Evolutionary conservation across 2,329 filamentous ascomycete genomes (phyloP).

Genomic region (Drechslerella coelobrocha): DNA sequence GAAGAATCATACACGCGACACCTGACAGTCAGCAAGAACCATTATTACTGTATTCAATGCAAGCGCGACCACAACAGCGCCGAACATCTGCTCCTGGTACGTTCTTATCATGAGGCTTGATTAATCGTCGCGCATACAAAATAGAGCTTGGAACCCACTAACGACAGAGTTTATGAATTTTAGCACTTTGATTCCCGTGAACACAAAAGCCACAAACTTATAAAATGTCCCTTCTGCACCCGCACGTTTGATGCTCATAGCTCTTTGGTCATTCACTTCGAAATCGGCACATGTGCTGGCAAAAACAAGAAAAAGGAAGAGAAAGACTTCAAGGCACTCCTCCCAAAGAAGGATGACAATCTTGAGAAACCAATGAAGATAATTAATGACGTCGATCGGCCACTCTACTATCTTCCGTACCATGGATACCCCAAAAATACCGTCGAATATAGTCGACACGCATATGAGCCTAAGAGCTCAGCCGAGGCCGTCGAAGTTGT

Average conservation of each 20-base stretch:
- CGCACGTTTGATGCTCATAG: constrained; percentile 47
- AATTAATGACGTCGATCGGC: constrained; percentile 40
- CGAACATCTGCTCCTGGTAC: constrained; percentile 37
- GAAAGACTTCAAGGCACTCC: constrained; percentile 29
- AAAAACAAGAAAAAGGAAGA: constrained; percentile 38
- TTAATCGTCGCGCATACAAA: too few species aligned
- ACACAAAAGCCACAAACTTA: constrained; percentile 45
- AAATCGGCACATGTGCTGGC: constrained; percentile 46
- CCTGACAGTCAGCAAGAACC: constrained; percentile 42
- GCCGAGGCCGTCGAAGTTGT: constrained; percentile 28
- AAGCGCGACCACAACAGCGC: constrained; percentile 48
- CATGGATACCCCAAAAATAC: constrained; percentile 45
- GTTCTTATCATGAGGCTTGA: constrained; percentile 1
- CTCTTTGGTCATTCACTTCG: constrained; percentile 45
- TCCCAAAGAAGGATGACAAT: constrained; percentile 26
- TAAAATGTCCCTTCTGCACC: constrained; percentile 46
- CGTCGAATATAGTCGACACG: constrained; percentile 41
- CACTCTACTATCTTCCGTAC: constrained; percentile 40
- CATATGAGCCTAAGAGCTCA: constrained; percentile 20
- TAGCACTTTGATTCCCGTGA: constrained; percentile 45
- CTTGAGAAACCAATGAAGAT: constrained; percentile 45
- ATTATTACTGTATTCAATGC: constrained; percentile 46
- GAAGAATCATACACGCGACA: constrained; percentile 38
- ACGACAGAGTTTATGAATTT: neutral
- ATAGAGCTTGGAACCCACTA: too few species aligned